These are phyloP conservation scores for Alternaria gansuensis DNA, from an alignment of 2,329 filamentous ascomycete species.

Conservation along the genomic window DNA sequence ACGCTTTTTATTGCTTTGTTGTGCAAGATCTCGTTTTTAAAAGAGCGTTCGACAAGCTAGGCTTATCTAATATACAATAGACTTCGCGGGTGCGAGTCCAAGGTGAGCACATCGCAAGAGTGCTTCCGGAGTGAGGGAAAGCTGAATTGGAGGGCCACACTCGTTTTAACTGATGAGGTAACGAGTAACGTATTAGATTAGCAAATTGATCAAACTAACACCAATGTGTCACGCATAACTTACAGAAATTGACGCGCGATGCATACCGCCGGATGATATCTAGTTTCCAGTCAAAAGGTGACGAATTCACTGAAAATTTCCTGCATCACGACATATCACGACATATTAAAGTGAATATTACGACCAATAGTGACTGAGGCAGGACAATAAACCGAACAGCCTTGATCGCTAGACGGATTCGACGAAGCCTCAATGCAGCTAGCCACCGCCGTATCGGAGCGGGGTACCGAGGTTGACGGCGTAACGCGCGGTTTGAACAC, in stretches of 20 bases:
- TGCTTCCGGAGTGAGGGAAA: background rate
- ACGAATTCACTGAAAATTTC: background rate
- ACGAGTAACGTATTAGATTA: slow-evolving; percentile 10
- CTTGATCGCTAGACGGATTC: background rate
- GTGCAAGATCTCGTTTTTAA: background rate
- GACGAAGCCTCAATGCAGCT: slow-evolving; percentile 1
- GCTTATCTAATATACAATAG: slow-evolving; percentile 9
- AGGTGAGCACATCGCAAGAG: background rate
- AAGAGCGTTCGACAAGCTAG: slow-evolving; percentile 9
- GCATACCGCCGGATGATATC: background rate
- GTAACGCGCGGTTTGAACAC: too few relatives aligned
- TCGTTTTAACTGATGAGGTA: background rate
- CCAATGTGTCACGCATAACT: background rate
- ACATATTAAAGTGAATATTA: background rate
- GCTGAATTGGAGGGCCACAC: slow-evolving; percentile 1
- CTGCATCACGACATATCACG: background rate
- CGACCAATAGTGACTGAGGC: background rate
- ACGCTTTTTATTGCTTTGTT: slow-evolving; percentile 7
- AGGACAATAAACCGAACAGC: background rate
- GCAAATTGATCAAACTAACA: slow-evolving; percentile 12
- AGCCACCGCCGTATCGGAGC: slow-evolving; percentile 7
- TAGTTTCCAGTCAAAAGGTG: background rate
- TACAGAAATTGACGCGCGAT: background rate
- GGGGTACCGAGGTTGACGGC: too few relatives aligned
- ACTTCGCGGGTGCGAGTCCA: slow-evolving; percentile 10